Percentiles rank a stretch among this genome's conserved stretches.
Conservation (phyloP, 768 basidiomycete genomes). For the Lentinus brumalis region DNA sequence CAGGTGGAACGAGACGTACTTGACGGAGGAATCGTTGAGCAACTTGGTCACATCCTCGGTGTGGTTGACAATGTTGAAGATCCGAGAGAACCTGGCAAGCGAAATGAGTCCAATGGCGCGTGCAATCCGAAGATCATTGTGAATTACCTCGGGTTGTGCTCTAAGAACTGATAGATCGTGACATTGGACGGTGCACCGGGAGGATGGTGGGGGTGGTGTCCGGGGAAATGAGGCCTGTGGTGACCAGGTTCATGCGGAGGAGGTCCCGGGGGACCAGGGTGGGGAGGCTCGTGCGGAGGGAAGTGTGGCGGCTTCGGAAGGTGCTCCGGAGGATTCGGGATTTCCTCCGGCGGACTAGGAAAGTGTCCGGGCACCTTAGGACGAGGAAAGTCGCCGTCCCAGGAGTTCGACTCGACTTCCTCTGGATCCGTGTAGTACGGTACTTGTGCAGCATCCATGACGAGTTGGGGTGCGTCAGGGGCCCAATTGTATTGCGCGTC, state of each 20-base stretch:
- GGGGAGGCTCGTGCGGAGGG: neutral
- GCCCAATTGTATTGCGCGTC: neutral
- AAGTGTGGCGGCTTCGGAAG: neutral
- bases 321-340: neutral
- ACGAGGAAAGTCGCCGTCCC: neutral
- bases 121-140: too few species aligned
- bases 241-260: constrained; percentile 1
- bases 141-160: constrained; percentile 26
- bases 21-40: constrained; percentile 41
- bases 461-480: constrained; percentile 1
- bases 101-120: neutral
- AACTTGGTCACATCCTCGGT: constrained; percentile 40
- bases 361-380: neutral
- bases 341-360: neutral
- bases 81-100: constrained; percentile 38
- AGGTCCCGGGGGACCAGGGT: neutral
- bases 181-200: constrained; percentile 4
- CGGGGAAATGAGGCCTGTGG: neutral
- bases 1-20: constrained; percentile 27
- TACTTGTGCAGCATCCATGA: neutral
- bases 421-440: neutral
- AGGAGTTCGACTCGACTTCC: neutral
- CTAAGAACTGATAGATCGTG: constrained; percentile 34
- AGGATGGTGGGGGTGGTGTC: neutral
- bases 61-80: constrained; percentile 43